Conservation (phyloP, 1,284 basidiomycete genomes). For the Rhodotorula sp. region DNA sequence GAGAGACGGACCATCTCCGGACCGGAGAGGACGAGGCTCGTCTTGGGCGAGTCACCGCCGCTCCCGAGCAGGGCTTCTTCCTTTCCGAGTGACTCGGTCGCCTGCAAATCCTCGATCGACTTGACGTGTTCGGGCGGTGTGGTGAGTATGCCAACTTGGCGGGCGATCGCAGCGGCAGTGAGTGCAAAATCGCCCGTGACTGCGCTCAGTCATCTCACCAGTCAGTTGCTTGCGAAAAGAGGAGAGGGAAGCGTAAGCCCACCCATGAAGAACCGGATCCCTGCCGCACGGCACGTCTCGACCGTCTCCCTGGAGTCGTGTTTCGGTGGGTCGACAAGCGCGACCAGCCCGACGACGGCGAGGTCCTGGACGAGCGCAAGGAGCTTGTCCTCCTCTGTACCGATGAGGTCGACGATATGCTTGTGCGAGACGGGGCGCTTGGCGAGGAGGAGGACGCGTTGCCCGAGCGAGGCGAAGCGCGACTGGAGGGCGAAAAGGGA, state of each 20-base stretch:
- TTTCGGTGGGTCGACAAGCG: slow-evolving; percentile 66
- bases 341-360: slow-evolving; percentile 64
- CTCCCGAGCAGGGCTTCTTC: not conserved
- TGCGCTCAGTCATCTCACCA: slow-evolving; percentile 51
- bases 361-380: slow-evolving; percentile 54
- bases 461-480: slow-evolving; percentile 61
- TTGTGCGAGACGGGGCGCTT: slow-evolving; percentile 48
- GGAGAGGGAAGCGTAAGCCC: slow-evolving; percentile 48
- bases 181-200: slow-evolving; percentile 66
- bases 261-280: slow-evolving; percentile 29
- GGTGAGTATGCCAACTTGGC: slow-evolving; percentile 64
- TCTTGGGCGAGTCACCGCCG: slow-evolving; percentile 40
- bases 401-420: slow-evolving; percentile 26
- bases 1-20: slow-evolving; percentile 54
- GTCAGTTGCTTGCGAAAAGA: slow-evolving; percentile 58
- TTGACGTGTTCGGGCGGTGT: slow-evolving; percentile 52
- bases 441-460: slow-evolving; percentile 62
- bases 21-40: slow-evolving; percentile 58
- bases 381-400: slow-evolving; percentile 50
- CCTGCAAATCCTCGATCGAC: slow-evolving; percentile 49
- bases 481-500: slow-evolving; percentile 56
- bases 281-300: slow-evolving; percentile 60
- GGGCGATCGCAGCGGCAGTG: slow-evolving; percentile 64
- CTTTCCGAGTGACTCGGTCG: not conserved
- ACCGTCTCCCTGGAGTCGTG: slow-evolving; percentile 61